phyloP scores from a whole-genome alignment of 495 filamentous ascomycete species.

The Penicillium samsonianum region DNA sequence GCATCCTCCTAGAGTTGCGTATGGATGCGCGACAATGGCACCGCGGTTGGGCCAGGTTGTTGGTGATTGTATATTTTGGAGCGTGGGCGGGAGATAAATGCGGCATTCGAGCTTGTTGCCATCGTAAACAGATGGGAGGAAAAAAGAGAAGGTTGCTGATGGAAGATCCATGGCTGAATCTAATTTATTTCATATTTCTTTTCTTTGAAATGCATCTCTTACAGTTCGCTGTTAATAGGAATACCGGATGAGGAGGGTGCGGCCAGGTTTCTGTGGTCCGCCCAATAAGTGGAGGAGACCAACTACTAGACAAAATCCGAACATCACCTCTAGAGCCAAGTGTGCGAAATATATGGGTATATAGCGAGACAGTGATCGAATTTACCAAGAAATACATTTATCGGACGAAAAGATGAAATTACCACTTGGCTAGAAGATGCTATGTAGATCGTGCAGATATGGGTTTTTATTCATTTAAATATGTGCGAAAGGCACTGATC shows the following conservation, averaged over 20 bases:
- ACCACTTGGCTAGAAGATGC: background rate
- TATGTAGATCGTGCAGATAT: constrained; percentile 1
- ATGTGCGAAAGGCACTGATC: constrained; percentile 20
- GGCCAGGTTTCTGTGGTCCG: constrained; percentile 5
- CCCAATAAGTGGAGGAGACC: background rate
- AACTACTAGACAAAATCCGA: background rate
- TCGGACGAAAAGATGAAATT: background rate
- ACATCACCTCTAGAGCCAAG: background rate
- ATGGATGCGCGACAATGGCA: constrained; percentile 88
- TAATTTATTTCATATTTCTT: background rate
- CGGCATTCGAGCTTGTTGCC: constrained; percentile 72
- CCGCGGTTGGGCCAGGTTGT: constrained; percentile 53
- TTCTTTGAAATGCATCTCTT: background rate
- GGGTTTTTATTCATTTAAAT: background rate
- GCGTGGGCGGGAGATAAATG: constrained; percentile 65
- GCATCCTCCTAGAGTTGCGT: constrained; percentile 81
- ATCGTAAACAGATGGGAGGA: constrained; percentile 83
- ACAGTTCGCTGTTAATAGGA: background rate
- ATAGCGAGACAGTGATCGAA: background rate
- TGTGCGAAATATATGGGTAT: background rate
- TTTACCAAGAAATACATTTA: background rate
- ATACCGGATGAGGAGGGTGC: background rate
- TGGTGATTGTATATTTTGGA: constrained; percentile 31
- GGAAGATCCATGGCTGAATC: constrained; percentile 37
- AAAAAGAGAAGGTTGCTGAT: constrained; percentile 67